phyloP scores from a whole-genome alignment of 2,329 filamentous ascomycete genomes.

The Chalaropsis ovoidea region DNA sequence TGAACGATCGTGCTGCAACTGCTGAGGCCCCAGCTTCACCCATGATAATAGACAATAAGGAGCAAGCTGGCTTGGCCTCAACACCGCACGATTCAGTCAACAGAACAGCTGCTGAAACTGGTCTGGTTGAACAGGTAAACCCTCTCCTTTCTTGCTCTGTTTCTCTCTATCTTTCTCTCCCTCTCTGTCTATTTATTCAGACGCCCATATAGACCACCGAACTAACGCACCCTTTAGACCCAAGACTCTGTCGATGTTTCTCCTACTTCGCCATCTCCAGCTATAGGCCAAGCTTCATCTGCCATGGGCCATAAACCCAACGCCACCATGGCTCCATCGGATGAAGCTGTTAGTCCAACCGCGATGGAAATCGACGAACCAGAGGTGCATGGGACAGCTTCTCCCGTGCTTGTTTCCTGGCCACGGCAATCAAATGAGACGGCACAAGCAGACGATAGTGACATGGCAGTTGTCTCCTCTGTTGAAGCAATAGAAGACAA shows the following conservation, averaged over 20 bases:
- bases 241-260: neutral
- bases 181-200: neutral
- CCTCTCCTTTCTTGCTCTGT: neutral
- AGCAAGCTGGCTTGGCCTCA: constrained; percentile 25
- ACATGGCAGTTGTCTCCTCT: neutral
- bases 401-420: neutral
- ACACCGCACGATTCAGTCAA: neutral
- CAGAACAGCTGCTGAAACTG: neutral
- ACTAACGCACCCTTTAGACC: neutral
- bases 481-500: neutral
- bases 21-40: neutral
- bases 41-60: constrained; percentile 26
- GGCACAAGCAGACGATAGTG: neutral
- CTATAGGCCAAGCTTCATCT: too few species aligned
- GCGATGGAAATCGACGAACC: neutral
- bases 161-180: neutral
- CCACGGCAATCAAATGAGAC: neutral
- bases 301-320: neutral
- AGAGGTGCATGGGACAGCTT: neutral
- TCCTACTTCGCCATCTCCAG: neutral
- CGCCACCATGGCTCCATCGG: neutral
- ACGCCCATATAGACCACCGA: neutral
- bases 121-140: neutral
- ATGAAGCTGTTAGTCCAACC: neutral
- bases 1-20: neutral